A percentile compares a stretch with the other conserved stretches of the same genome.
phyloP scores from a whole-genome alignment of 257 asterid species.

The Scutellaria galericulata region DNA sequence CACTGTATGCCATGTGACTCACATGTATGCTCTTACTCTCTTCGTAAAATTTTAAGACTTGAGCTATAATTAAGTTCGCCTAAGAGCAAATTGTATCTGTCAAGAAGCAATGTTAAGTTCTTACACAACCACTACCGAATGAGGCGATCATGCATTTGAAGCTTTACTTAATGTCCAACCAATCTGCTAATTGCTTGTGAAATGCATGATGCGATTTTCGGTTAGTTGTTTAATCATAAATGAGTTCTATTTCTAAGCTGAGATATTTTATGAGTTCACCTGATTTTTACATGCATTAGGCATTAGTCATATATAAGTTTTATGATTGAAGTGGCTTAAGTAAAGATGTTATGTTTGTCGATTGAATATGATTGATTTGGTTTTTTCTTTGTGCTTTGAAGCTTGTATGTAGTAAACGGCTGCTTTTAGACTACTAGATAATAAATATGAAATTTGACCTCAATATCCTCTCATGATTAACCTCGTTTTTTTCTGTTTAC shows the following conservation, averaged over 20 bases:
- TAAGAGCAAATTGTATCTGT: no score
- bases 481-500: not conserved
- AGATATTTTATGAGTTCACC: not conserved
- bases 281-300: not conserved
- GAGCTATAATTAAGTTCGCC: no score
- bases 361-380: not conserved
- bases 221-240: not conserved
- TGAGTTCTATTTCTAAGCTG: not conserved
- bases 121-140: no score
- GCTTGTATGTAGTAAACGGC: not conserved
- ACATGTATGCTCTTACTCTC: conserved; percentile 59
- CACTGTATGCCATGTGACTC: conserved; percentile 75
- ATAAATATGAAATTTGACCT: not conserved
- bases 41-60: not conserved
- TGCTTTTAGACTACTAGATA: not conserved
- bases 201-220: no score
- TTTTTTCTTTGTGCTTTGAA: not conserved
- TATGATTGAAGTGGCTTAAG: not conserved
- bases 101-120: no score
- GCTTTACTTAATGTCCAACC: no score
- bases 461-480: no score
- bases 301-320: not conserved
- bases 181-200: no score
- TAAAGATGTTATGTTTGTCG: not conserved
- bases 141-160: no score